These are phyloP conservation scores for Penicillium sp. DNA, from an alignment of 2,329 filamentous ascomycete genomes.

Conservation along the genomic window DNA sequence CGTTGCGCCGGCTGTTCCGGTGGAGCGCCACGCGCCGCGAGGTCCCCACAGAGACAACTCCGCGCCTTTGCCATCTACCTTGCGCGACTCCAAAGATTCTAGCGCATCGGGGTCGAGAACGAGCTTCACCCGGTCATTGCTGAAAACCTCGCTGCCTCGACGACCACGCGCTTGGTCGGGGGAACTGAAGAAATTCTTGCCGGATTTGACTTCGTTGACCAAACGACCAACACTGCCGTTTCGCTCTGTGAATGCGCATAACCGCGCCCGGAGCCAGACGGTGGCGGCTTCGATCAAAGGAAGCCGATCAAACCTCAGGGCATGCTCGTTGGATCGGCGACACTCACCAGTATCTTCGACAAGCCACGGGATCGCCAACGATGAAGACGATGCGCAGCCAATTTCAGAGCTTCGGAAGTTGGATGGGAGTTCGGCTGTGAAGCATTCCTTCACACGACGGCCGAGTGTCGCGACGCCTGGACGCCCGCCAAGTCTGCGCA, in stretches of 20 bases:
- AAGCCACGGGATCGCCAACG: constrained; percentile 14
- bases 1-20: constrained; percentile 2
- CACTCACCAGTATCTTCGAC: constrained; percentile 4
- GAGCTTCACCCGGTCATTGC: constrained; percentile 37
- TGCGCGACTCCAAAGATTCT: constrained; percentile 18
- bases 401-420: constrained; percentile 36
- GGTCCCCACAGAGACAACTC: constrained; percentile 18
- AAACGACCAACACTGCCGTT: constrained; percentile 35
- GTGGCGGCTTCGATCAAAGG: constrained; percentile 10
- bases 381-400: constrained; percentile 30
- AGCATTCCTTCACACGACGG: constrained; percentile 36
- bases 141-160: constrained; percentile 36
- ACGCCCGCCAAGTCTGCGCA: constrained; percentile 48
- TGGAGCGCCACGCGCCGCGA: constrained; percentile 14
- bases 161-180: constrained; percentile 41
- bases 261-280: constrained; percentile 33
- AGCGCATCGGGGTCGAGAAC: constrained; percentile 20
- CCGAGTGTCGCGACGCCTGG: constrained; percentile 28
- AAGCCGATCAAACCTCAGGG: constrained; percentile 3
- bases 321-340: constrained; percentile 22
- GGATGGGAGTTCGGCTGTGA: constrained; percentile 29
- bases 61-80: constrained; percentile 1
- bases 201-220: constrained; percentile 35
- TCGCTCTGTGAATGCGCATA: constrained; percentile 26
- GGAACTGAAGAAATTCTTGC: constrained; percentile 41